Percentiles rank a stretch among this genome's conserved stretches.
phyloP scores from a whole-genome alignment of 306 rosid genomes.

The Fragaria vesca region DNA sequence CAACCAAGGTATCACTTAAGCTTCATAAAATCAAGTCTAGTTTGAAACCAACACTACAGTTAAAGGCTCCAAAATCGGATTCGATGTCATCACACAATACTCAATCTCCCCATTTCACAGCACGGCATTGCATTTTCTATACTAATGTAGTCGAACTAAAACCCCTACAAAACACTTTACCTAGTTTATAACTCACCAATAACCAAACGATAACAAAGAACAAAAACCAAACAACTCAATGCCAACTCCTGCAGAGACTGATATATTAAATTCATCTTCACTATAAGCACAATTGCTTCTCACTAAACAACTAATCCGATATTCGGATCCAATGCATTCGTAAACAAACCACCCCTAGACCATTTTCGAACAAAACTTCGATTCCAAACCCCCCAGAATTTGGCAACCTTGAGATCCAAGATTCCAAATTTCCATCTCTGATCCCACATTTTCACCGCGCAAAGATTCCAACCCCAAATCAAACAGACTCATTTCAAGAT shows the following conservation, averaged over 20 bases:
- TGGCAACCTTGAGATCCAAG: slow-evolving; percentile 4
- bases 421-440: slow-evolving; percentile 3
- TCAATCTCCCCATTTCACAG: neutral
- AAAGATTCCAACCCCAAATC: slow-evolving; percentile 19
- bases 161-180: neutral
- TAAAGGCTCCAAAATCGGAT: neutral
- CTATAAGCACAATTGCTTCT: neutral
- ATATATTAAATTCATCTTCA: neutral
- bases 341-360: neutral
- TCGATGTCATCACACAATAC: neutral
- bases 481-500: neutral
- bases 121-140: neutral
- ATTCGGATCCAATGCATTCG: neutral
- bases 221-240: neutral
- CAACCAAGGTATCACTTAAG: neutral
- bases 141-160: neutral
- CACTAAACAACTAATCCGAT: slow-evolving; percentile 2
- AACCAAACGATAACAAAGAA: neutral
- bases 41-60: neutral
- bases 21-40: neutral
- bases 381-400: neutral
- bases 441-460: slow-evolving; percentile 29
- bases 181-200: neutral
- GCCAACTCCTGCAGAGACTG: neutral
- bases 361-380: neutral